Evolutionary conservation across 805 yeast genomes (phyloP).

Genomic region (Schwanniomyces pseudopolymorphus): DNA sequence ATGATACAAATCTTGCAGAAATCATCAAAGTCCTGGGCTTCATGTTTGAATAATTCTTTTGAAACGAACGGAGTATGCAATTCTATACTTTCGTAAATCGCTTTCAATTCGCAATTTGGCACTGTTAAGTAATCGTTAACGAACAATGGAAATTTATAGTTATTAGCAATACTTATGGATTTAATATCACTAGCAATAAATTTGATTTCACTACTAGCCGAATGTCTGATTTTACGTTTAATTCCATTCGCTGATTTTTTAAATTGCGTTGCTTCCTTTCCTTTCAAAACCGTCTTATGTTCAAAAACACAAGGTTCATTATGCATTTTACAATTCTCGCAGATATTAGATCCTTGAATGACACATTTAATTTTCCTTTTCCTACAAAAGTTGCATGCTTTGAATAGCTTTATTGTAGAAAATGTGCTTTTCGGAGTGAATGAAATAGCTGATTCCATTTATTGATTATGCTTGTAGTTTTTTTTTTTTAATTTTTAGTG

Average conservation of each 20-base stretch:
- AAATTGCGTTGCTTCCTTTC: not conserved
- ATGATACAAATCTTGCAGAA: constrained; percentile 18
- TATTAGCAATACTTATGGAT: not conserved
- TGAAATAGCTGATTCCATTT: not conserved
- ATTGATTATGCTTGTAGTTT: not conserved
- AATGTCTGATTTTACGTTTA: not conserved
- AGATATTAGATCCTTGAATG: constrained; percentile 5
- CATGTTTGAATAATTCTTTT: constrained; percentile 8
- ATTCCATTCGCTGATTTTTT: not conserved
- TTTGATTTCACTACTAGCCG: not conserved
- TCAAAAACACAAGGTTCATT: constrained; percentile 15
- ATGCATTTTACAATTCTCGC: constrained; percentile 16
- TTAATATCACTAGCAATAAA: not conserved
- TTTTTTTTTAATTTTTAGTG: too few relatives aligned
- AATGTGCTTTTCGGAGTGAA: not conserved
- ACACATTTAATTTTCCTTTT: constrained; percentile 19
- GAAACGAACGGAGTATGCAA: constrained; percentile 18
- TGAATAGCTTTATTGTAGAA: constrained; percentile 11
- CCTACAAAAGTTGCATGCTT: constrained; percentile 20
- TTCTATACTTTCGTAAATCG: constrained; percentile 11
- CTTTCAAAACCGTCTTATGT: constrained; percentile 12
- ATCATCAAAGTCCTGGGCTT: constrained; percentile 5
- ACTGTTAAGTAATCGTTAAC: not conserved
- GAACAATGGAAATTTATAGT: not conserved
- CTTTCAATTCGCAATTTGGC: not conserved